Base-by-base conservation (phyloP, 331 rosid genomes). In the Phaseolus coccineus region DNA sequence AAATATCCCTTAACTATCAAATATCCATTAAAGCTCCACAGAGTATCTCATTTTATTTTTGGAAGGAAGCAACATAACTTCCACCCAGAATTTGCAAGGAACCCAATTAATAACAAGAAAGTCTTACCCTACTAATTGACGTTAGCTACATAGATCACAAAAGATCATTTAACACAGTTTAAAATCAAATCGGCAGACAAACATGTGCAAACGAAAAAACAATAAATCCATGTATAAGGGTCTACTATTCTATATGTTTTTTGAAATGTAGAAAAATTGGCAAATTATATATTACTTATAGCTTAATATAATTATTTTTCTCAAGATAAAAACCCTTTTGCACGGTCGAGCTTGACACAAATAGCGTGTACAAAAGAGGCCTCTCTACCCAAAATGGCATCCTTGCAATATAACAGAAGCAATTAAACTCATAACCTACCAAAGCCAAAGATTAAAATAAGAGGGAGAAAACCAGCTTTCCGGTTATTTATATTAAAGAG, bases 401-500 rank as follows among this genome's bases (percentile, higher is more conserved):
- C 51, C 24, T 69, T 6, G n/a, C 10, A 33, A 44, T 7, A 72
- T 25, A 13, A 72, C 25, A 30, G 51, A 67, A 1, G 31, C 24
- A 39, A 61, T 61, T 47, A 37, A 24, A 31, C 78, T 39, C 67
- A 24, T 42, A 46, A 11, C 52, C 53, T 30, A 39, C 42, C 59
- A 37, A 48, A 28, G 22, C 8, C 4, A 6, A 16, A 65, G 27
- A 12, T 53, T 24, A 62, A 39, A 71, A 9, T 27, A n/a, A 47
- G 57, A 6, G n/a, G 40, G 57, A 46, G n/a, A 53, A 47, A 65
- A 65, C 24, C 27, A 42, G 47, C 33, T 68, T 80, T 56, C 30
- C 47, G 24, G 37, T 11, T 62, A 79, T 58, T 56, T 15, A n/a
- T 55, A 51, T 78, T 39, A 61, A 50, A 73, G 80, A 68, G 28